Evolutionary conservation across 345 rosid genomes (phyloP), one percentile per base, ranked within the genome.

Genomic region (Brassica rapa): DNA sequence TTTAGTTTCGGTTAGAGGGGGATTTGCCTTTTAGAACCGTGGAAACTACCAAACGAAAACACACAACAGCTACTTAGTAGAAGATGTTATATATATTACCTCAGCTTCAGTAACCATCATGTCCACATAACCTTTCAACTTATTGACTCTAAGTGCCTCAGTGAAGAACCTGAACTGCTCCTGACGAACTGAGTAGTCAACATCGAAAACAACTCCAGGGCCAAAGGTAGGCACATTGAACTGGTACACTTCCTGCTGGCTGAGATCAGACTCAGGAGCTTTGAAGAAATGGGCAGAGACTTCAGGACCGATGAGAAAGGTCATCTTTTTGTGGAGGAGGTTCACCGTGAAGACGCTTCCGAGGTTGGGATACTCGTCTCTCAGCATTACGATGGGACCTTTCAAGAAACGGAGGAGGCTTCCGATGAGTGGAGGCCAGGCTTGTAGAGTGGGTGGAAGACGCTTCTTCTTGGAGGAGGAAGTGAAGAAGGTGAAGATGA

Each of bases 201-300:
- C 98, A 71, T 92, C 98, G 68, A 94, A 94, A 55, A 94, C 98
- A 24, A 94, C 98, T 27, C 98, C 98, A 5, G 95, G 98, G 16
- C 98, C 98, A 71, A 94, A 94, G 62, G 97, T 89, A 7, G 98
- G 98, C 64, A 94, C 98, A 77, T 94, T 94, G 89, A 94, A 94
- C 65, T 89, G 96, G 76, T 94, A 94, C 1, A 94, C 95, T 75
- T 94, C 98, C 81, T 94, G 98, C 88, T 94, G 98, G 71, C 98
- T 94, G 15, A 94, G 89, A 65, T 94, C 98, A 7, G 88, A 71
- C 73, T 94, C 98, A 0, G 88, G 32, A 71, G 98, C 98, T 90
- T 94, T 94, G 83, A 94, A 94, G 78, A 94, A 94, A 77, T 92
- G 98, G 0, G 98, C 86, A 0, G 98, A 94, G n/a, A 94, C 98